A percentile compares a stretch with the other conserved stretches of the same genome.
phyloP scores from a whole-genome alignment of 495 filamentous ascomycete species.

The Lasiosphaeriaceae sp. region DNA sequence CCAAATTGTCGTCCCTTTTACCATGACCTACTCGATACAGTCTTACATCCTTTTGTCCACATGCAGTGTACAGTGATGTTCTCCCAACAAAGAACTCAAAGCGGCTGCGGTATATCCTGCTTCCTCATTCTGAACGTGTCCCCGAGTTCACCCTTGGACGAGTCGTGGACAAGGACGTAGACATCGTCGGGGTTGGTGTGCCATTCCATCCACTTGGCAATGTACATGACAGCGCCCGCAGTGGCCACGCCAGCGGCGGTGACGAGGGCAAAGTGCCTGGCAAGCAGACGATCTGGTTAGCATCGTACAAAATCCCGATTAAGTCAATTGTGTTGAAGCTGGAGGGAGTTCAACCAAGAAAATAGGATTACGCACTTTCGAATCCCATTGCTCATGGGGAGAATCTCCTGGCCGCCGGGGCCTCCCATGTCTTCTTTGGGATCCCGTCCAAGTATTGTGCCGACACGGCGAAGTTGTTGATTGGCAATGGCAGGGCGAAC shows the following conservation, averaged over 20 bases:
- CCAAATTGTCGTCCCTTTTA: too few species aligned
- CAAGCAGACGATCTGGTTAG: not conserved
- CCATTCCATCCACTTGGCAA: slow-evolving; percentile 8
- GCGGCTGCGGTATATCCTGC: too few species aligned
- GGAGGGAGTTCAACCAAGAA: not conserved
- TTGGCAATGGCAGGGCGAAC: not conserved
- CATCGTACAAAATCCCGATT: too few species aligned
- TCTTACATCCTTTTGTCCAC: too few species aligned
- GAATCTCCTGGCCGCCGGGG: slow-evolving; percentile 12
- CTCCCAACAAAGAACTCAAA: too few species aligned
- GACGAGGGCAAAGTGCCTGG: slow-evolving; percentile 7
- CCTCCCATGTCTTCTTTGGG: slow-evolving; percentile 16
- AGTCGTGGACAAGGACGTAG: slow-evolving; percentile 16
- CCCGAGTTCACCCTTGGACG: slow-evolving; percentile 15
- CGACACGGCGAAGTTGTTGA: not conserved
- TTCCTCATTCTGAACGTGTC: slow-evolving; percentile 2
- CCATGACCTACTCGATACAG: too few species aligned
- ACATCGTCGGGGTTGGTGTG: not conserved
- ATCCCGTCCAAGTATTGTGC: not conserved
- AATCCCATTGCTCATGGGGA: slow-evolving; percentile 3
- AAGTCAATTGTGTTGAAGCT: not conserved
- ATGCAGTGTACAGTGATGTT: too few species aligned
- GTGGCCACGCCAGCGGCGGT: slow-evolving; percentile 13
- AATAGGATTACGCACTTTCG: not conserved
- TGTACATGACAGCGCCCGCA: slow-evolving; percentile 5